Evolutionary conservation across 2,329 filamentous ascomycete species (phyloP).

Genomic region (Xylaria sp.): DNA sequence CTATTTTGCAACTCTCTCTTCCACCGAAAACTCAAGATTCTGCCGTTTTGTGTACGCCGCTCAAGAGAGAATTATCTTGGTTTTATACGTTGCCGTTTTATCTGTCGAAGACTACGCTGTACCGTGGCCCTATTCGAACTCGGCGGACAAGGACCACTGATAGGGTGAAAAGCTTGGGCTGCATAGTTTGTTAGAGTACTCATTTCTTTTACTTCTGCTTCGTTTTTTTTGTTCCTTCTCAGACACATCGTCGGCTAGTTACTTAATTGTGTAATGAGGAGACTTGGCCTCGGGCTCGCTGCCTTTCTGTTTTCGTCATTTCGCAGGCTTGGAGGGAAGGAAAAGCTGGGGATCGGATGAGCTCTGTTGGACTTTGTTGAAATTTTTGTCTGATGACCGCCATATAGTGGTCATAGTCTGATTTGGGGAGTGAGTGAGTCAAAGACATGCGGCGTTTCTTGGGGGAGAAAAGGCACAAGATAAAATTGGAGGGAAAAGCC

Average conservation of each 20-base stretch:
- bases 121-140: not conserved
- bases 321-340: too few relatives aligned
- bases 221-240: not conserved
- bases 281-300: not conserved
- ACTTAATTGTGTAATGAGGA: not conserved
- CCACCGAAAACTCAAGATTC: not conserved
- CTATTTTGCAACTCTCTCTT: not conserved
- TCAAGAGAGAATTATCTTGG: not conserved
- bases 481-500: too few relatives aligned
- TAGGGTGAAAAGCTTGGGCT: not conserved
- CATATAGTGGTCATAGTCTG: not conserved
- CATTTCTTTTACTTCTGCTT: not conserved
- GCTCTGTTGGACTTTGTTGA: not conserved
- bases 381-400: not conserved
- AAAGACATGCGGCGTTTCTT: not conserved
- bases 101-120: not conserved
- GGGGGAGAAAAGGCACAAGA: not conserved
- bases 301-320: not conserved
- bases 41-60: not conserved
- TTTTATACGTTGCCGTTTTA: not conserved
- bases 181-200: not conserved
- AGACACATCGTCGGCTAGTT: not conserved
- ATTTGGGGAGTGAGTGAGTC: not conserved
- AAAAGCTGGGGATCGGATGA: not conserved
- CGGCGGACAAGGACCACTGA: not conserved